phyloP scores from a whole-genome alignment of 106 monocot genomes.

The Dendrobium huoshanense region DNA sequence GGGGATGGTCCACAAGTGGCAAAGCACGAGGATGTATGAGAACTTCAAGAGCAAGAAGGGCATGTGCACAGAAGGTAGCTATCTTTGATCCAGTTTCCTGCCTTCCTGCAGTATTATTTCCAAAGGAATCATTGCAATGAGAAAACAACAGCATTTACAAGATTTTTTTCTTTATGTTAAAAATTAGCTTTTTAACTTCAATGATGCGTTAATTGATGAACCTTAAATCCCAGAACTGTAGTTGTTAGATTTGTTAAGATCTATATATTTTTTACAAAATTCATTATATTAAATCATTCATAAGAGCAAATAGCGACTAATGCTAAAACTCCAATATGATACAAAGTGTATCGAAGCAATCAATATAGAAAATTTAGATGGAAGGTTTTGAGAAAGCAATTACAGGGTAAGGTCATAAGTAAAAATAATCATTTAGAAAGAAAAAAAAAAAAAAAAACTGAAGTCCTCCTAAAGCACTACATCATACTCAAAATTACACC shows the following conservation, averaged over 20 bases:
- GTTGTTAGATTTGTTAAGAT: background rate
- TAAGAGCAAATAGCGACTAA: background rate
- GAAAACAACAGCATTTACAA: background rate
- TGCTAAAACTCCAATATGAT: too few relatives aligned
- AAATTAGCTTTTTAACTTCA: background rate
- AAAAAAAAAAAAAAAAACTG: too few relatives aligned
- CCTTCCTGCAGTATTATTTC: constrained; percentile 42
- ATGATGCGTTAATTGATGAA: background rate
- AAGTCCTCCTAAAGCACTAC: background rate
- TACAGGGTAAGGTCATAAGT: background rate
- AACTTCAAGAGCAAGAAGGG: constrained; percentile 68
- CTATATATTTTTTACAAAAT: background rate
- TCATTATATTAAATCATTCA: background rate
- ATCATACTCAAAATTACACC: too few relatives aligned
- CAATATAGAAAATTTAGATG: background rate
- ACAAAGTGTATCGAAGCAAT: background rate
- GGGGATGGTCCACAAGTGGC: constrained; percentile 32
- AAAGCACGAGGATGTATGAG: constrained; percentile 82
- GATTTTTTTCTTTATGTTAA: background rate
- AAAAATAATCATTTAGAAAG: background rate
- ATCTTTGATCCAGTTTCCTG: constrained; percentile 59
- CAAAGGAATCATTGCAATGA: background rate
- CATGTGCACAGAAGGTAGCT: constrained; percentile 66
- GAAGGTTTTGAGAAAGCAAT: background rate
- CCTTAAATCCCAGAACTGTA: background rate